These are phyloP conservation scores for Blastobotrys apis DNA, from an alignment of 1,139 yeast species.

Conservation along the genomic window DNA sequence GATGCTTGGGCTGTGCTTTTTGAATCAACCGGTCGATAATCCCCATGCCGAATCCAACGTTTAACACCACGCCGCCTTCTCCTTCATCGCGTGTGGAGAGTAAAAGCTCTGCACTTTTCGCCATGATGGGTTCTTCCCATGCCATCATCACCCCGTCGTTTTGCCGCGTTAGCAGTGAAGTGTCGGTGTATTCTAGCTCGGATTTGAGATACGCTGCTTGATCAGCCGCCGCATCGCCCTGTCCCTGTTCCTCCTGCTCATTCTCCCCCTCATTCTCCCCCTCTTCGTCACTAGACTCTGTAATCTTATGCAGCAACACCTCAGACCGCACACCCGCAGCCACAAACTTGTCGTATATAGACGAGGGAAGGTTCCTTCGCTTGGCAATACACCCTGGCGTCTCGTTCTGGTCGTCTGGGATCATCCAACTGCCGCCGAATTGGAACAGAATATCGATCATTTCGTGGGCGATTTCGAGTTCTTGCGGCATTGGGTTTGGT, in stretches of 20 bases:
- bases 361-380: constrained; percentile 31
- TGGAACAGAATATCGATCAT: constrained; percentile 67
- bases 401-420: constrained; percentile 55
- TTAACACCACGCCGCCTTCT: constrained; percentile 52
- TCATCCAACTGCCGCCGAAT: constrained; percentile 88
- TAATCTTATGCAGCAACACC: constrained; percentile 65
- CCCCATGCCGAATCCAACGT: constrained; percentile 97
- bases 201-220: constrained; percentile 64
- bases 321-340: constrained; percentile 93
- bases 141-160: constrained; percentile 97
- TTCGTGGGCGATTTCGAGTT: constrained; percentile 44
- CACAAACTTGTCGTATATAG: constrained; percentile 52
- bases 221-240: constrained; percentile 35
- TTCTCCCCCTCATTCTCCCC: constrained; percentile 20
- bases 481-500: constrained; percentile 39
- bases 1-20: constrained; percentile 53
- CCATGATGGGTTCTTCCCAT: constrained; percentile 87
- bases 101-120: constrained; percentile 67
- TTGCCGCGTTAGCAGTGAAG: constrained; percentile 65
- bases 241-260: constrained; percentile 22
- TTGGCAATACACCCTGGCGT: constrained; percentile 67
- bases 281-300: constrained; percentile 42
- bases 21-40: constrained; percentile 81
- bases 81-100: constrained; percentile 18
- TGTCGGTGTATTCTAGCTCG: constrained; percentile 64